These are phyloP conservation scores for Phytopythium helicoides DNA, from an alignment of 352 stramenopile genomes.

Conservation along the genomic window DNA sequence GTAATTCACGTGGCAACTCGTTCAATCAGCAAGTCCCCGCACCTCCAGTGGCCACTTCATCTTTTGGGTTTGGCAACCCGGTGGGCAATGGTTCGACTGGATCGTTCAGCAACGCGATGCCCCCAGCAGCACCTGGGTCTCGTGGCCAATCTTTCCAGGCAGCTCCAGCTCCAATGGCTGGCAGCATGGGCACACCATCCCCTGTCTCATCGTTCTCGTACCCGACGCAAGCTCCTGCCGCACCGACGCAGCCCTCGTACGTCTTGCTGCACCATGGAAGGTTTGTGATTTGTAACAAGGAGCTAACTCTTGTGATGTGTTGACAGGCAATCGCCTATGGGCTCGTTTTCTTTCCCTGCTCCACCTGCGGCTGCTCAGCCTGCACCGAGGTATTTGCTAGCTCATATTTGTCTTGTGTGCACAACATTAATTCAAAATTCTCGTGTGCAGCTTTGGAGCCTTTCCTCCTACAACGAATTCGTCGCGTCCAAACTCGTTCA, in stretches of 20 bases:
- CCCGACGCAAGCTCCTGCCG: constrained; percentile 9
- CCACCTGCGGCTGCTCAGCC: background rate
- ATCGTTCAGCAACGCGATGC: constrained; percentile 18
- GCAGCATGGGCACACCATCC: constrained; percentile 7
- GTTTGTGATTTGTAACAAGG: no score
- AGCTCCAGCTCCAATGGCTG: background rate
- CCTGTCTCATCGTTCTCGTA: constrained; percentile 40
- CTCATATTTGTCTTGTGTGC: background rate
- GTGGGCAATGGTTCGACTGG: constrained; percentile 10
- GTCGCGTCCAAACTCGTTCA: constrained; percentile 19
- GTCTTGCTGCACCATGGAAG: no score
- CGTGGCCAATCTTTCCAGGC: constrained; percentile 7
- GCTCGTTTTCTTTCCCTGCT: constrained; percentile 36
- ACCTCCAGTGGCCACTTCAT: constrained; percentile 10
- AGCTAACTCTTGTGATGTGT: background rate
- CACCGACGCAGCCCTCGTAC: constrained; percentile 8
- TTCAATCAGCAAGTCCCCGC: constrained; percentile 17
- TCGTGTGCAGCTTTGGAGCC: constrained; percentile 40
- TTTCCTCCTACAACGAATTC: constrained; percentile 20
- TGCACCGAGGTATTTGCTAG: background rate
- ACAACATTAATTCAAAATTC: constrained; percentile 5
- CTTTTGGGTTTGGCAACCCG: constrained; percentile 14
- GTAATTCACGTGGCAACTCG: constrained; percentile 36
- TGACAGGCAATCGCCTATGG: constrained; percentile 19
- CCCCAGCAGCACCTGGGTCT: background rate